Percentiles rank a stretch among this genome's conserved stretches.
Conservation (phyloP, 1,284 basidiomycete species). For the Tilletia setariae region DNA sequence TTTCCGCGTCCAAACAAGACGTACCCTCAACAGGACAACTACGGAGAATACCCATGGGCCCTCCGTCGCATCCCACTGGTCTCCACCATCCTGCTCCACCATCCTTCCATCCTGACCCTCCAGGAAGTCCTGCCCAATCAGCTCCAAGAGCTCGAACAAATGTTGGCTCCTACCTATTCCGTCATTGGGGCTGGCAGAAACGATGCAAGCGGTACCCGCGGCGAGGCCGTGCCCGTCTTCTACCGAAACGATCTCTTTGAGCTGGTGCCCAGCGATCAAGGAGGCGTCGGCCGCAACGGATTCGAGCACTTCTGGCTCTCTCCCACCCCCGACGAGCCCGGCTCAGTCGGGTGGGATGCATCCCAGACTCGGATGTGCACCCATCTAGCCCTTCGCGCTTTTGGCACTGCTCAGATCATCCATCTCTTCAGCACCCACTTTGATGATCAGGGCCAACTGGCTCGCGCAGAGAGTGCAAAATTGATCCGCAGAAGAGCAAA, state of each 20-base stretch:
- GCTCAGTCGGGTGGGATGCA: slow-evolving; percentile 41
- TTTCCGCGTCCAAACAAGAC: not conserved
- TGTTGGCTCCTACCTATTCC: not conserved
- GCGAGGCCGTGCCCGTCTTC: slow-evolving; percentile 40
- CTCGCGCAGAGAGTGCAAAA: slow-evolving; percentile 28
- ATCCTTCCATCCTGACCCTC: slow-evolving; percentile 37
- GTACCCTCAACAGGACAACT: not conserved
- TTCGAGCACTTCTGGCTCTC: slow-evolving; percentile 42
- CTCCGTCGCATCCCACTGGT: not conserved
- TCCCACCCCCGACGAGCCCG: slow-evolving; percentile 25
- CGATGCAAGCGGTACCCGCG: slow-evolving; percentile 13
- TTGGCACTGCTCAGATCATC: slow-evolving; percentile 27
- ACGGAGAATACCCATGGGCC: slow-evolving; percentile 1
- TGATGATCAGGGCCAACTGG: slow-evolving; percentile 36
- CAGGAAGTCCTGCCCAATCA: slow-evolving; percentile 37
- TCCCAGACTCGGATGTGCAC: slow-evolving; percentile 41
- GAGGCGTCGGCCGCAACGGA: slow-evolving; percentile 31
- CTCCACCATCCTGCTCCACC: slow-evolving; percentile 26
- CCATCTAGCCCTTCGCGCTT: slow-evolving; percentile 30
- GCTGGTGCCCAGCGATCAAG: slow-evolving; percentile 20
- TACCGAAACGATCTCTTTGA: slow-evolving; percentile 31
- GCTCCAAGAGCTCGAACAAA: slow-evolving; percentile 15
- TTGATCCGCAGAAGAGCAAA: slow-evolving; percentile 31
- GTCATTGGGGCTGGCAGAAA: not conserved
- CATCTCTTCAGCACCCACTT: slow-evolving; percentile 44